Conservation (phyloP, 2,329 filamentous ascomycete species). For the Didymella sp. region DNA sequence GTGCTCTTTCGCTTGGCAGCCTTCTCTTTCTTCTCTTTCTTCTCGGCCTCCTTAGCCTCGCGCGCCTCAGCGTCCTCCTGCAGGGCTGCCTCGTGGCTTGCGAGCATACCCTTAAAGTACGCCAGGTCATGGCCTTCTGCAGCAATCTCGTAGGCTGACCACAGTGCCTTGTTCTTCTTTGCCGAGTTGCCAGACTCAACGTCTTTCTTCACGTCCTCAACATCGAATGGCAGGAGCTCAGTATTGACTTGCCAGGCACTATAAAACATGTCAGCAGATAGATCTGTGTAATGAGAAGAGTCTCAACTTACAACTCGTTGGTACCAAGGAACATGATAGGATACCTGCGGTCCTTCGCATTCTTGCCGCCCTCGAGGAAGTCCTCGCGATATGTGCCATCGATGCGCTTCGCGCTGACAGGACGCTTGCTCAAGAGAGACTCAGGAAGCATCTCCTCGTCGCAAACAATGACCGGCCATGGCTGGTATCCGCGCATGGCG, state of each 20-base stretch:
- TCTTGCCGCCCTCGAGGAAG: conserved; percentile 86
- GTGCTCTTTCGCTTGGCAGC: conserved; percentile 55
- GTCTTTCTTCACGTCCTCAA: conserved; percentile 73
- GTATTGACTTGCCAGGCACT: conserved; percentile 94
- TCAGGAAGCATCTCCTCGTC: conserved; percentile 93
- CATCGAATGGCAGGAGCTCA: conserved; percentile 77
- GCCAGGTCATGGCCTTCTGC: conserved; percentile 77
- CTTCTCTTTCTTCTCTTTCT: conserved; percentile 66
- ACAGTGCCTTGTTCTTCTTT: conserved; percentile 83
- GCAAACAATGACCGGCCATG: conserved; percentile 93
- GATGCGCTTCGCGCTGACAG: conserved; percentile 79
- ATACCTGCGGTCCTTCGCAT: conserved; percentile 82
- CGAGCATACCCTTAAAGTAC: conserved; percentile 82
- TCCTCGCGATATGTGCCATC: conserved; percentile 90
- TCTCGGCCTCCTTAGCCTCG: conserved; percentile 69
- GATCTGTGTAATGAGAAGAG: too few relatives aligned
- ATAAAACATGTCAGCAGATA: conserved; percentile 20
- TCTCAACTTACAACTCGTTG: conserved; percentile 88
- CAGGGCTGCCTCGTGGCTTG: conserved; percentile 63
- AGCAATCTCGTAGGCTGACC: conserved; percentile 80
- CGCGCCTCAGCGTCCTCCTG: conserved; percentile 67
- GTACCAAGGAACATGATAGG: conserved; percentile 94
- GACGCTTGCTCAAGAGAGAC: conserved; percentile 76
- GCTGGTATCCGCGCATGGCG: conserved; percentile 90
- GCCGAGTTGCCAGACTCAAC: conserved; percentile 77